Conservation (phyloP, 108 stramenopile species). For the Mayamaea pseudoterrestris region DNA sequence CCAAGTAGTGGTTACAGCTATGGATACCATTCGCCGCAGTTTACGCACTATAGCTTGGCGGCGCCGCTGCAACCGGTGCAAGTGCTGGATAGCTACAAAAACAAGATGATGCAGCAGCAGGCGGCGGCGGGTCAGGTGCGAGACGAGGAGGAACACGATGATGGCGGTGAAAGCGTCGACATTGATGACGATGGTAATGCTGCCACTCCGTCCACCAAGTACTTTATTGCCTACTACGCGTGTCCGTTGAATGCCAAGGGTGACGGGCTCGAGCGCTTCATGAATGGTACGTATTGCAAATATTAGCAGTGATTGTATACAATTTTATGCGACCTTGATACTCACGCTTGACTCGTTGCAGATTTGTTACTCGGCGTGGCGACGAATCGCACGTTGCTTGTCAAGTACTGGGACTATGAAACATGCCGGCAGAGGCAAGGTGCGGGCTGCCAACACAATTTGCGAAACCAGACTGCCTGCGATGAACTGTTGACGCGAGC, state of each 20-base stretch:
- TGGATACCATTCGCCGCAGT: conserved; percentile 17
- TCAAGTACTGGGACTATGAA: background rate
- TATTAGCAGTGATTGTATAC: background rate
- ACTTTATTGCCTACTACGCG: background rate
- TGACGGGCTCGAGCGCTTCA: background rate
- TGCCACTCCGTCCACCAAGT: background rate
- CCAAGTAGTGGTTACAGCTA: conserved; percentile 14
- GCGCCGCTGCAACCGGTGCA: background rate
- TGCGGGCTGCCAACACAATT: background rate
- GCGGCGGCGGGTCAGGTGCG: no score
- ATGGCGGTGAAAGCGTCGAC: background rate
- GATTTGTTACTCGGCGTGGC: background rate
- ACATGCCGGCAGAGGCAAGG: background rate
- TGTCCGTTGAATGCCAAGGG: background rate
- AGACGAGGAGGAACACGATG: background rate
- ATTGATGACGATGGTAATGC: background rate
- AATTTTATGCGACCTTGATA: background rate
- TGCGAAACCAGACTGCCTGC: background rate
- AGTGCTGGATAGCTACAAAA: background rate
- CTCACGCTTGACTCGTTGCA: background rate
- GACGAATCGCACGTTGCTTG: background rate
- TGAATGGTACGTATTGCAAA: no score
- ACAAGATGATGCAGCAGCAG: background rate
- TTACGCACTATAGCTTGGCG: background rate
- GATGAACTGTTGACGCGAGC: background rate